phyloP scores from a whole-genome alignment of 2,329 filamentous ascomycete genomes.

The Xylaria sp. region DNA sequence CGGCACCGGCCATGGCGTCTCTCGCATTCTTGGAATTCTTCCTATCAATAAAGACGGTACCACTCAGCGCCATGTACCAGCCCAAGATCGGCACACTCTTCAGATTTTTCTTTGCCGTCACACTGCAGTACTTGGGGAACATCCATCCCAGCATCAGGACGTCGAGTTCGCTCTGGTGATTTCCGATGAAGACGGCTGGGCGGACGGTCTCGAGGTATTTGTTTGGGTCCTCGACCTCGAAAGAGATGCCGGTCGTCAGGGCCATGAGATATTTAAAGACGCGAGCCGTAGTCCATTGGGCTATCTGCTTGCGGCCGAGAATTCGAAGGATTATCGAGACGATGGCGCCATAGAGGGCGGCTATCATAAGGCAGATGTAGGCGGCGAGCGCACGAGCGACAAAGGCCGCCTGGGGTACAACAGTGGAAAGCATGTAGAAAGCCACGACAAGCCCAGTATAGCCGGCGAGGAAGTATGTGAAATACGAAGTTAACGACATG shows the following conservation, averaged over 20 bases:
- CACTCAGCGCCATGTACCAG: constrained; percentile 91
- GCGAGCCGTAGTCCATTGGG: constrained; percentile 86
- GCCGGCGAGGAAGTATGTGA: constrained; percentile 60
- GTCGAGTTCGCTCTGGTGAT: constrained; percentile 97
- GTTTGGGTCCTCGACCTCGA: constrained; percentile 76
- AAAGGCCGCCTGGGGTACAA: constrained; percentile 71
- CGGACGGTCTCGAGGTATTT: constrained; percentile 72
- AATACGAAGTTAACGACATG: constrained; percentile 47
- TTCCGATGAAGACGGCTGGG: constrained; percentile 90
- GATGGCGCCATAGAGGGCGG: constrained; percentile 78
- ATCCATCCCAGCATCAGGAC: constrained; percentile 89
- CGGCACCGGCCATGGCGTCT: constrained; percentile 85
- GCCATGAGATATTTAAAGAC: constrained; percentile 84
- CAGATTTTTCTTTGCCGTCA: constrained; percentile 90
- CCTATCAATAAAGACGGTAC: constrained; percentile 95
- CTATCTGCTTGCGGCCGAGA: constrained; percentile 76
- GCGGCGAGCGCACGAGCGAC: constrained; percentile 74
- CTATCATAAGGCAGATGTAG: constrained; percentile 70
- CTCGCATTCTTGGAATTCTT: constrained; percentile 84
- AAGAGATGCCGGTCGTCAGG: constrained; percentile 78
- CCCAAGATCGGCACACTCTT: constrained; percentile 85
- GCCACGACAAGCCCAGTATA: constrained; percentile 63
- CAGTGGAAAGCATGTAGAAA: constrained; percentile 72
- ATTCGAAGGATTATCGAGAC: constrained; percentile 77
- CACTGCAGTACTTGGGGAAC: constrained; percentile 90